Base-by-base conservation (phyloP, 106 monocot species). In the Dendrobium officinale region DNA sequence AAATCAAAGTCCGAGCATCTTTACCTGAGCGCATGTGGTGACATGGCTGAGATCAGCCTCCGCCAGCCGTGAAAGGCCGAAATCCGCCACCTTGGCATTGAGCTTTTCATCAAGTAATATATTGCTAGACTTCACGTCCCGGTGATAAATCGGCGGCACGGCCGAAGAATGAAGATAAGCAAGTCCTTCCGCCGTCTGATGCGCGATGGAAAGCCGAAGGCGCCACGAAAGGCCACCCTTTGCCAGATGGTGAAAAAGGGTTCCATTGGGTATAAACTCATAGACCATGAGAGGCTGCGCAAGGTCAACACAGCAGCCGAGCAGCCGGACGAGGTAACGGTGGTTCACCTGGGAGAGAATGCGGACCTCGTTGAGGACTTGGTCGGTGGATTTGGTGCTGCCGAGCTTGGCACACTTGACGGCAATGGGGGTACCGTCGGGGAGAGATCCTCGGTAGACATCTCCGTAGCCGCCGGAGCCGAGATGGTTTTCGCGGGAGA, bases 381-480 rank as follows among this genome's bases (percentile, higher is more conserved):
- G 92, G 22, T 92, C 92, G 16, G 85, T 84, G 42, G 92, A 92
- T 72, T 89, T 92, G 75, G 86, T 86, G 84, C 86, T 92, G 29
- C 92, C 89, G 27, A 92, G 80, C 80, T 92, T 92, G 48, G 92
- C 92, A 47, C 87, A 89, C 40, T 92, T 92, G 59, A 92, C 92
- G 40, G 92, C 92, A 1, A 92, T 56, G 2, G 31, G 68, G n/a
- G 89, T 89, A 49, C 87, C 87, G 75, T 92, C 92, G 42, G 78
- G 75, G 11, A 91, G 89, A 4, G 43, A 19, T 58, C 92, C 92
- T 45, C 84, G 85, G 86, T 82, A 92, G 76, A 89, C 89, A 54
- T 92, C 89, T 27, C 92, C 89, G 83, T 75, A 87, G 54, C 92
- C 89, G 24, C 92, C 92, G 29, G 73, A 20, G 31, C 92, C 92